Evolutionary conservation across 2,329 filamentous ascomycete species (phyloP).

Genomic region (Allantophomopsis cytisporea): DNA sequence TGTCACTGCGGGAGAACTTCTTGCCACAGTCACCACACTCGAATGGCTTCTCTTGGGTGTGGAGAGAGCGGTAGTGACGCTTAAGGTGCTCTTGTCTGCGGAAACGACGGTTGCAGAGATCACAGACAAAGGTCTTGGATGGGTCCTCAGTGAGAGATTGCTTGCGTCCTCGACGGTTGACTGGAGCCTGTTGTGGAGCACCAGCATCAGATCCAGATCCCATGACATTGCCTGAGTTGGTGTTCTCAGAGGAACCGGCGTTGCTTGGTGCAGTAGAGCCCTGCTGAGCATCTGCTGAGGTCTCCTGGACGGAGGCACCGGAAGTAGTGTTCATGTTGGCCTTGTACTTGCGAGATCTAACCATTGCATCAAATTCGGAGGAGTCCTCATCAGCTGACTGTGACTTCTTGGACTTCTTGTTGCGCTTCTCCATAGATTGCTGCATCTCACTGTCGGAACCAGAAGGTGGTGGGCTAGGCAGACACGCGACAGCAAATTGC

Average conservation of each 20-base stretch:
- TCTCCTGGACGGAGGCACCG: constrained; percentile 14
- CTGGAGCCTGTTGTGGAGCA: constrained; percentile 34
- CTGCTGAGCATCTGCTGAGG: constrained; percentile 9
- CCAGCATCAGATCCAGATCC: constrained; percentile 24
- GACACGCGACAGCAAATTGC: constrained; percentile 41
- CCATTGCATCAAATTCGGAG: constrained; percentile 19
- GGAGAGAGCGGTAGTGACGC: constrained; percentile 94
- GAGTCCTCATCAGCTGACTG: constrained; percentile 17
- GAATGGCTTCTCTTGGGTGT: constrained; percentile 97
- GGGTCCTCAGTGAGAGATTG: constrained; percentile 96
- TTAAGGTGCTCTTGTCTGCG: constrained; percentile 96
- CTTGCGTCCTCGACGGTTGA: constrained; percentile 91
- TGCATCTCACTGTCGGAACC: constrained; percentile 33
- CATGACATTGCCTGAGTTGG: constrained; percentile 24
- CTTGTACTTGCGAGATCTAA: constrained; percentile 19
- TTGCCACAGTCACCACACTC: constrained; percentile 96
- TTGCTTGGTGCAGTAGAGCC: constrained; percentile 23
- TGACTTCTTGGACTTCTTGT: constrained; percentile 39
- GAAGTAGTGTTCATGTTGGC: constrained; percentile 17
- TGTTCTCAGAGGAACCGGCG: constrained; percentile 24
- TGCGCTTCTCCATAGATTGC: constrained; percentile 34
- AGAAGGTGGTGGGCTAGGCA: constrained; percentile 49
- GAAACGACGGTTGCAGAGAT: constrained; percentile 93
- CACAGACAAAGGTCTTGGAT: constrained; percentile 96
- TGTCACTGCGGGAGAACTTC: constrained; percentile 97